A percentile compares a stretch with the other conserved stretches of the same genome.
Conservation (phyloP, 2,329 filamentous ascomycete genomes). For the Botryotinia globosa region DNA sequence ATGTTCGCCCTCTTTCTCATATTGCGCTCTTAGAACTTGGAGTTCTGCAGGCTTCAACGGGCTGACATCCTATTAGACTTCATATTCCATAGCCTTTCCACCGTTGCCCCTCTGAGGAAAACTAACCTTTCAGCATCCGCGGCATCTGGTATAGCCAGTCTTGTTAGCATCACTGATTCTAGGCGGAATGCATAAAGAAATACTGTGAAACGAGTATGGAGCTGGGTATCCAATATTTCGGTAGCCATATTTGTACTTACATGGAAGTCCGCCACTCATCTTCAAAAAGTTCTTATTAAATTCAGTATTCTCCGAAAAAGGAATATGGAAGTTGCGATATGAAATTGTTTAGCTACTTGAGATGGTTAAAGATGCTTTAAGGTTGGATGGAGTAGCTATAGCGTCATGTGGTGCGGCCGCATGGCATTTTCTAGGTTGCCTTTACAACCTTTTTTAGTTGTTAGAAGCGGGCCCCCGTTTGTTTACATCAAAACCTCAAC, state of each 20-base stretch:
- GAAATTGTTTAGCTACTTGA: slow-evolving; percentile 8
- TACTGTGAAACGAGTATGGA: slow-evolving; percentile 31
- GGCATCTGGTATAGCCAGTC: slow-evolving; percentile 63
- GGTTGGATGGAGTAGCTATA: slow-evolving; percentile 22
- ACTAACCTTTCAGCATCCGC: slow-evolving; percentile 91
- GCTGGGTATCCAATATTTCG: slow-evolving; percentile 30
- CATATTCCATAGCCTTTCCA: background rate
- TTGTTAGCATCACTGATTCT: slow-evolving; percentile 36
- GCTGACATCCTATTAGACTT: slow-evolving; percentile 46
- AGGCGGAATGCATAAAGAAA: slow-evolving; percentile 31
- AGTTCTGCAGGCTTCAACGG: slow-evolving; percentile 90
- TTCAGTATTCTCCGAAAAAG: slow-evolving; percentile 8
- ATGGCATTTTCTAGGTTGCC: slow-evolving; percentile 3
- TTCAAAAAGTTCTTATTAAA: slow-evolving; percentile 20
- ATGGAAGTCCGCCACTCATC: slow-evolving; percentile 39
- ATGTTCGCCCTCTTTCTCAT: slow-evolving; percentile 96
- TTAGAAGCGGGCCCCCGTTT: slow-evolving; percentile 13
- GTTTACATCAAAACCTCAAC: slow-evolving; percentile 13
- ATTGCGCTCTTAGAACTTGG: slow-evolving; percentile 87
- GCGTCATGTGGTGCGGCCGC: slow-evolving; percentile 19
- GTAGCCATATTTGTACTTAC: slow-evolving; percentile 36
- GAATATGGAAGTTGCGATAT: slow-evolving; percentile 26
- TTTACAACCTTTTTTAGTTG: slow-evolving; percentile 9
- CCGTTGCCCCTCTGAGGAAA: background rate
- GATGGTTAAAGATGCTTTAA: slow-evolving; percentile 17